Evolutionary conservation across 192 early-diverging fungal species (phyloP).

Genomic region (Coemansia asiatica): DNA sequence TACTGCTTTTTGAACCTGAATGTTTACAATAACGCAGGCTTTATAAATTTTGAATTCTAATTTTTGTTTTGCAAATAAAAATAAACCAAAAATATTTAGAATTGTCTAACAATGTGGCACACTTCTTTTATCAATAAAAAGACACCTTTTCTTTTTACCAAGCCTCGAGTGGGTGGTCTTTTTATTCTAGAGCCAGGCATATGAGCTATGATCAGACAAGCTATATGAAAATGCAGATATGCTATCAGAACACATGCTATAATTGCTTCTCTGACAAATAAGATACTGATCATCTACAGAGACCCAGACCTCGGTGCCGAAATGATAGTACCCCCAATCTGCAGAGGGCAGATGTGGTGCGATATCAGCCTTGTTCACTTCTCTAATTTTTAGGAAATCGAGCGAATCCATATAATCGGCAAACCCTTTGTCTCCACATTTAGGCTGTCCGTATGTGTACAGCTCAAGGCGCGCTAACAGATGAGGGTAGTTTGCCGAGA

Average conservation of each 20-base stretch:
- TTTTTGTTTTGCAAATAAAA: too few relatives aligned
- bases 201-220: slow-evolving; percentile 24
- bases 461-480: slow-evolving; percentile 13
- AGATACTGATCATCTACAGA: slow-evolving; percentile 10
- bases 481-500: slow-evolving; percentile 13
- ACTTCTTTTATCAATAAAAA: background rate
- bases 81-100: too few relatives aligned
- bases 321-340: slow-evolving; percentile 14
- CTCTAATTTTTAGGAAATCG: slow-evolving; percentile 18
- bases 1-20: background rate
- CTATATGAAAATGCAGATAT: slow-evolving; percentile 12
- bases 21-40: background rate
- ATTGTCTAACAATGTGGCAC: background rate
- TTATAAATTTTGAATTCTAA: too few relatives aligned
- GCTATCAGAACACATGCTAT: slow-evolving; percentile 31
- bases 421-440: slow-evolving; percentile 35
- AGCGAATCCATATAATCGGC: slow-evolving; percentile 30
- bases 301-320: slow-evolving; percentile 45
- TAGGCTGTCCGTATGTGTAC: slow-evolving; percentile 46
- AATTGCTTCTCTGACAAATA: slow-evolving; percentile 24
- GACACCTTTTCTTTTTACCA: too few relatives aligned
- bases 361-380: slow-evolving; percentile 42
- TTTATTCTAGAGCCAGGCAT: slow-evolving; percentile 16
- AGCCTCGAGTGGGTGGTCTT: too few relatives aligned
- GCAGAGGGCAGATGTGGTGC: slow-evolving; percentile 30